These are phyloP conservation scores for Spathaspora passalidarum DNA, from an alignment of 805 yeast species.

Conservation along the genomic window DNA sequence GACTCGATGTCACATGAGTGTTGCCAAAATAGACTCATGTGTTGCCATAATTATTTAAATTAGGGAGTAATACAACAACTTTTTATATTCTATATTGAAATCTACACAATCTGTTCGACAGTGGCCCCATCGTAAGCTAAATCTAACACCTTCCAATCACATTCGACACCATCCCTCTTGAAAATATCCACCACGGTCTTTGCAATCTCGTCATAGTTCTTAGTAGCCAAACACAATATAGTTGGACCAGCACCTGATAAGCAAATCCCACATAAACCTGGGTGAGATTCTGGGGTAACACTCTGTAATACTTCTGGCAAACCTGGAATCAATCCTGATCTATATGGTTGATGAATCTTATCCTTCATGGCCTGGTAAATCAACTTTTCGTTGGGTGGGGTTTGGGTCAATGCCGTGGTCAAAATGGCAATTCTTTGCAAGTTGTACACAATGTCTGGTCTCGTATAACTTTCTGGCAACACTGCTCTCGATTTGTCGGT, in stretches of 20 bases:
- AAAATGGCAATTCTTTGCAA: slow-evolving; percentile 89
- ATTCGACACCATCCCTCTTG: slow-evolving; percentile 59
- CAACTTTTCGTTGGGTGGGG: slow-evolving; percentile 75
- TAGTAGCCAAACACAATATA: slow-evolving; percentile 88
- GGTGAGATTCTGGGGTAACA: slow-evolving; percentile 77
- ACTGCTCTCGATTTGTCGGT: slow-evolving; percentile 92
- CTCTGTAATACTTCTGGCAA: slow-evolving; percentile 73
- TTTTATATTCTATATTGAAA: neutral
- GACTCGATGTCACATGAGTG: neutral
- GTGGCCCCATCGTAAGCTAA: slow-evolving; percentile 87
- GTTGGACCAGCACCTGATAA: slow-evolving; percentile 99
- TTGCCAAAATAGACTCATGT: neutral
- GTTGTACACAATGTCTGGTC: slow-evolving; percentile 85
- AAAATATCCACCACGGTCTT: slow-evolving; percentile 68
- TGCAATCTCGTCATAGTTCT: slow-evolving; percentile 82
- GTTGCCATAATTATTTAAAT: too few relatives aligned
- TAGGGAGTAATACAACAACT: too few relatives aligned
- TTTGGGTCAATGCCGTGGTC: slow-evolving; percentile 86
- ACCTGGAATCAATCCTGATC: slow-evolving; percentile 90
- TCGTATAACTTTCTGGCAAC: slow-evolving; percentile 73
- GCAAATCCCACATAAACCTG: slow-evolving; percentile 90
- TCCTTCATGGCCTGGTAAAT: slow-evolving; percentile 97
- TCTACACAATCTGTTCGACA: slow-evolving; percentile 26
- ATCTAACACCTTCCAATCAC: slow-evolving; percentile 81
- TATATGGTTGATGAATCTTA: slow-evolving; percentile 94